Evolutionary conservation across 2,329 filamentous ascomycete genomes (phyloP).

Genomic region (Sclerotinia nivalis): DNA sequence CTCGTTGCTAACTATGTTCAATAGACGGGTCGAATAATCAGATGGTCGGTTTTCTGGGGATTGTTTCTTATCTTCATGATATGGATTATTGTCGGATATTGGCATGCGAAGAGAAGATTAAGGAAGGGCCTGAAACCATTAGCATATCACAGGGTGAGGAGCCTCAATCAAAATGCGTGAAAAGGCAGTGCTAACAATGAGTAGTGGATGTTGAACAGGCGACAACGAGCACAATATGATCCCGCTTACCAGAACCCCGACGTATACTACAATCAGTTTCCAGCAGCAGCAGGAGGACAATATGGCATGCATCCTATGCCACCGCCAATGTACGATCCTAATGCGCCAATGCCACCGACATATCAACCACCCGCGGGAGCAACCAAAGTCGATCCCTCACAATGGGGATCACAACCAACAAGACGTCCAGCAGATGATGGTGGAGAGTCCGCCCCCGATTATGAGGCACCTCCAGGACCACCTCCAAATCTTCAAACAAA

Average conservation of each 20-base stretch:
- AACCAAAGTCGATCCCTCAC: conserved; percentile 56
- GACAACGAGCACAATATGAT: conserved; percentile 37
- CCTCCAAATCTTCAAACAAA: conserved; percentile 45
- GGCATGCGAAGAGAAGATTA: conserved; percentile 68
- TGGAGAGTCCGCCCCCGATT: conserved; percentile 41
- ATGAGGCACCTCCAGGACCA: conserved; percentile 52
- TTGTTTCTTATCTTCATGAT: conserved; percentile 59
- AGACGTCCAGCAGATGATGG: conserved; percentile 36
- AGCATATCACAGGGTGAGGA: conserved; percentile 66
- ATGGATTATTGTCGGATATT: conserved; percentile 67
- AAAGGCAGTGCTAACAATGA: conserved; percentile 27
- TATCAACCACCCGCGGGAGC: conserved; percentile 54
- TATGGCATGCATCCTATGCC: conserved; percentile 55
- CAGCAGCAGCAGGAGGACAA: conserved; percentile 36
- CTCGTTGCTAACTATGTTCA: conserved; percentile 35
- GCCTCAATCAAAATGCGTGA: background rate
- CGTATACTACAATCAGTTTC: conserved; percentile 46
- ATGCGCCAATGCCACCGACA: conserved; percentile 52
- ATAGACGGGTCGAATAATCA: conserved; percentile 50
- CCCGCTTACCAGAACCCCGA: conserved; percentile 51
- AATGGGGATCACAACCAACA: conserved; percentile 43
- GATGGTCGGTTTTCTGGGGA: conserved; percentile 68
- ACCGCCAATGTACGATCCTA: conserved; percentile 58
- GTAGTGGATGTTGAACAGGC: conserved; percentile 41
- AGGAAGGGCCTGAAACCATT: conserved; percentile 65